Conservation (phyloP, 2,329 filamentous ascomycete genomes). For the Metarhizium anisopliae region DNA sequence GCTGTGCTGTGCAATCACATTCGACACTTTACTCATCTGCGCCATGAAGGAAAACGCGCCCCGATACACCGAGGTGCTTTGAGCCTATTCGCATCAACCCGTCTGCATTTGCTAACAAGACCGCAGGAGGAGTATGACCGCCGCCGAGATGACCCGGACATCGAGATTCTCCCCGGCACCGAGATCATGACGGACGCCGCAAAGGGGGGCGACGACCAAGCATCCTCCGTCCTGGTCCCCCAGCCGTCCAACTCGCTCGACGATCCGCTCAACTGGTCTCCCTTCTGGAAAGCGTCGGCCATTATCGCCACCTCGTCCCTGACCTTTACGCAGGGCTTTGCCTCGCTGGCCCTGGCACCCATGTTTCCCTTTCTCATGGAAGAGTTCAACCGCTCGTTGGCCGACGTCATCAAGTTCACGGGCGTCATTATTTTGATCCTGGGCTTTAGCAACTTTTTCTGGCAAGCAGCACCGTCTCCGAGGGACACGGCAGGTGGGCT, state of each 20-base stretch:
- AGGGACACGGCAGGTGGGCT: background rate
- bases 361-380: background rate
- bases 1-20: too few species aligned
- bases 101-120: too few species aligned
- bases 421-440: background rate
- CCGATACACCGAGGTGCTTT: too few species aligned
- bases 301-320: background rate
- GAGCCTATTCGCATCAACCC: too few species aligned
- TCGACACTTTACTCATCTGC: too few species aligned
- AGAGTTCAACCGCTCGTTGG: background rate
- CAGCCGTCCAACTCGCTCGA: background rate
- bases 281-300: background rate
- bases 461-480: too few species aligned
- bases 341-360: background rate
- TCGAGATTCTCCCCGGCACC: background rate
- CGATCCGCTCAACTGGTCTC: background rate
- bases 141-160: background rate
- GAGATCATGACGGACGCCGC: background rate
- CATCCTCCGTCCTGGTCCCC: background rate
- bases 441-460: background rate
- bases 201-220: background rate
- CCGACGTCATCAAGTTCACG: background rate
- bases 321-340: background rate
- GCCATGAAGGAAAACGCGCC: too few species aligned
- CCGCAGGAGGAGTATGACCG: conserved; percentile 7